phyloP scores from a whole-genome alignment of 2,329 filamentous ascomycete genomes.

The Cordyceps militaris region DNA sequence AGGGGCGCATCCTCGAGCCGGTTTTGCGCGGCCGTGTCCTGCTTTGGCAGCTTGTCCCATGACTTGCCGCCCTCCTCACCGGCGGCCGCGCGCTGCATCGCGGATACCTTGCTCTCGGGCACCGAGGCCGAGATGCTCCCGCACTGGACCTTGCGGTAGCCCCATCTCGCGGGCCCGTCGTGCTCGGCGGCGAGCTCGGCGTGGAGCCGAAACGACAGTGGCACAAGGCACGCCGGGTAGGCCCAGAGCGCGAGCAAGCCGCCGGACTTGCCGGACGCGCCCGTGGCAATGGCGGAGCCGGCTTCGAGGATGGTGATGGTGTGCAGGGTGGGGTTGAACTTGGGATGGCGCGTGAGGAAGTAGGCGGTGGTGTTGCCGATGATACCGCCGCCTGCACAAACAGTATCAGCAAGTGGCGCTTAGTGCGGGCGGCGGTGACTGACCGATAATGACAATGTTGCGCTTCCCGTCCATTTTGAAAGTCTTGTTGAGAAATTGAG shows the following conservation, averaged over 20 bases:
- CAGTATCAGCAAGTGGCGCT: slow-evolving; percentile 4
- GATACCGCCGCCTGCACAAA: slow-evolving; percentile 70
- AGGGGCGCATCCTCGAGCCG: slow-evolving; percentile 52
- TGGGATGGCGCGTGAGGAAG: slow-evolving; percentile 78
- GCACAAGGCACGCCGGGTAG: slow-evolving; percentile 77
- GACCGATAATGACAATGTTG: slow-evolving; percentile 46
- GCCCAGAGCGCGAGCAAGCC: slow-evolving; percentile 88
- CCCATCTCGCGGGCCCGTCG: slow-evolving; percentile 71
- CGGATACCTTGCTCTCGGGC: slow-evolving; percentile 16
- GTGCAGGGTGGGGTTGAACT: slow-evolving; percentile 67
- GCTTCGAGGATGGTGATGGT: slow-evolving; percentile 84
- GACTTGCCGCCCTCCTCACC: slow-evolving; percentile 32
- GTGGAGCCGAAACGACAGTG: slow-evolving; percentile 78
- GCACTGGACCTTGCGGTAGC: slow-evolving; percentile 73
- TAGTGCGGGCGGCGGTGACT: slow-evolving; percentile 15
- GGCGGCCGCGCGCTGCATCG: neutral
- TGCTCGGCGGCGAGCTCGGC: slow-evolving; percentile 79
- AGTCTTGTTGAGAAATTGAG: neutral
- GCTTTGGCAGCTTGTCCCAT: slow-evolving; percentile 58
- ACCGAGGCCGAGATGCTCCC: slow-evolving; percentile 48
- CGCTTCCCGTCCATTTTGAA: slow-evolving; percentile 29
- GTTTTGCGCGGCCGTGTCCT: slow-evolving; percentile 40
- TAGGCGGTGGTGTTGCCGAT: slow-evolving; percentile 91
- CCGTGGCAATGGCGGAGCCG: slow-evolving; percentile 71
- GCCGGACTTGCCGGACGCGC: slow-evolving; percentile 89